phyloP scores from a whole-genome alignment of 805 yeast genomes.

The Deakozyma indianensis region DNA sequence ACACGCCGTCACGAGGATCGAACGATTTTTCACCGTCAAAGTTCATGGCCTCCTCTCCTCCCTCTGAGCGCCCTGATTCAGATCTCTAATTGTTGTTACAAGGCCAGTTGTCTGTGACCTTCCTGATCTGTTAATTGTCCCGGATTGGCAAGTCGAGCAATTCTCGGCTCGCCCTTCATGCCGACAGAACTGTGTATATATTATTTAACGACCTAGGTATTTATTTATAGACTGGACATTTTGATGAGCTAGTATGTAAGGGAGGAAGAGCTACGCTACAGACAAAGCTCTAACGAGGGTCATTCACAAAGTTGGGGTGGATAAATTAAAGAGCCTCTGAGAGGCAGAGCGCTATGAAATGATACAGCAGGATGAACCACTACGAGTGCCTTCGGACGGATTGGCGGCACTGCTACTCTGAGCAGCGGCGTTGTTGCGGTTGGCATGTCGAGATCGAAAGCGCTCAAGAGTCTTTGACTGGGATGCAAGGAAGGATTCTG shows the following conservation, averaged over 20 bases:
- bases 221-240: background rate
- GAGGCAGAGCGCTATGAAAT: background rate
- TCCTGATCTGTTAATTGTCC: no score
- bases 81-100: background rate
- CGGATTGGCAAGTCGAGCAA: no score
- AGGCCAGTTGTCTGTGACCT: no score
- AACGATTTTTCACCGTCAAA: conserved; percentile 18
- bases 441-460: background rate
- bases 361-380: background rate
- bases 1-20: conserved; percentile 14
- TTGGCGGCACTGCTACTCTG: background rate
- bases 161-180: no score
- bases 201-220: background rate
- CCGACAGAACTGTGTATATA: no score
- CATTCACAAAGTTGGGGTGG: no score
- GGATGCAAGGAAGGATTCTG: conserved; percentile 11
- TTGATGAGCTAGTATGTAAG: no score
- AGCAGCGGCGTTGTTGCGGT: background rate
- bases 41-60: conserved; percentile 7
- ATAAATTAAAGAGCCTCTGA: no score
- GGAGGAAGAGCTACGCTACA: no score
- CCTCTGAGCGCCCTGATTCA: background rate
- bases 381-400: background rate
- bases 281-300: no score
- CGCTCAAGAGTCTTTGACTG: background rate